These are phyloP conservation scores for Xylaria sp. DNA, from an alignment of 2,329 filamentous ascomycete species.

Conservation along the genomic window DNA sequence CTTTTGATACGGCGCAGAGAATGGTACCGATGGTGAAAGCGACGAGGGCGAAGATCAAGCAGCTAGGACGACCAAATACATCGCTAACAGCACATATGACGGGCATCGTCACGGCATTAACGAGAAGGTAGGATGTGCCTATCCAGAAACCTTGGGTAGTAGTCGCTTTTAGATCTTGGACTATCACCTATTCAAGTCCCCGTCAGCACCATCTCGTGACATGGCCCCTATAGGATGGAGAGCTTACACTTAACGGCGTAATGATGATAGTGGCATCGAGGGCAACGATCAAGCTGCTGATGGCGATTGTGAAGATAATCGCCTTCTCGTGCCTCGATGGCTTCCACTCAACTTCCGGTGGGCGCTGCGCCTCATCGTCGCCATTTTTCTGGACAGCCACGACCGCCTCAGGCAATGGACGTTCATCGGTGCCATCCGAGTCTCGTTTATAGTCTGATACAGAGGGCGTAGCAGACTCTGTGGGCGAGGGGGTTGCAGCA, in stretches of 20 bases:
- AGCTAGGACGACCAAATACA: constrained; percentile 51
- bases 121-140: constrained; percentile 47
- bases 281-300: constrained; percentile 41
- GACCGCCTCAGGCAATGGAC: neutral
- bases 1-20: constrained; percentile 51
- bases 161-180: constrained; percentile 38
- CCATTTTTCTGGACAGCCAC: neutral
- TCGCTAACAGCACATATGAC: constrained; percentile 49
- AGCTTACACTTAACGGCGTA: constrained; percentile 38
- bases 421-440: constrained; percentile 1
- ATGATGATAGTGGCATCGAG: constrained; percentile 44
- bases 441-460: constrained; percentile 26
- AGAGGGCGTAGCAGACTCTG: constrained; percentile 27
- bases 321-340: constrained; percentile 43
- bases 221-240: neutral
- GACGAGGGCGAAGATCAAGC: constrained; percentile 48
- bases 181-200: constrained; percentile 35
- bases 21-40: constrained; percentile 58
- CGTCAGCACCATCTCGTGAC: constrained; percentile 15
- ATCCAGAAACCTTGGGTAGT: constrained; percentile 47
- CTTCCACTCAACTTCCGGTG: constrained; percentile 34
- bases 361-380: constrained; percentile 29
- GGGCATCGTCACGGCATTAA: constrained; percentile 46
- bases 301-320: constrained; percentile 43
- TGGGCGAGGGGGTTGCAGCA: neutral